phyloP scores from a whole-genome alignment of 2,329 filamentous ascomycete genomes.

The Stachybotrys elegans region DNA sequence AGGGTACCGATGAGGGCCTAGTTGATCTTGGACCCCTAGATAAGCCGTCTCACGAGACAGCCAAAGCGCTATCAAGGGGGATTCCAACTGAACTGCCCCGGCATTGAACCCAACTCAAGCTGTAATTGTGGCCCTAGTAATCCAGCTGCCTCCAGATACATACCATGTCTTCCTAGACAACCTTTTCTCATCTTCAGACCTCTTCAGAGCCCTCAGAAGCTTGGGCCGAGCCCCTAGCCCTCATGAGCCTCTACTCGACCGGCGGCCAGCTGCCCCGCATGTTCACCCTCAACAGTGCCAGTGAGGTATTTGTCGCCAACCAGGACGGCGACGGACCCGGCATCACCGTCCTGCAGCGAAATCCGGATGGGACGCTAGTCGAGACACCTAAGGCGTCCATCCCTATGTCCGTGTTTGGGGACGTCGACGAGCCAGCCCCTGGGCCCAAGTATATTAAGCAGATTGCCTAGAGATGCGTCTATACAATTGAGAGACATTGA shows the following conservation, averaged over 20 bases:
- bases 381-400: slow-evolving; percentile 21
- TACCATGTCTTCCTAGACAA: neutral
- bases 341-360: slow-evolving; percentile 30
- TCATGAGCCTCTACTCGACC: slow-evolving; percentile 22
- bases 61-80: neutral
- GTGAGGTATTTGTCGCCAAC: slow-evolving; percentile 42
- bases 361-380: slow-evolving; percentile 24
- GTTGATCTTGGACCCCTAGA: slow-evolving; percentile 1
- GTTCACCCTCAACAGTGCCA: slow-evolving; percentile 34
- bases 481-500: neutral
- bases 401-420: slow-evolving; percentile 20
- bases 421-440: slow-evolving; percentile 11
- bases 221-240: slow-evolving; percentile 23
- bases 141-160: neutral
- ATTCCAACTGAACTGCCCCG: neutral
- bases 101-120: no score
- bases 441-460: slow-evolving; percentile 29
- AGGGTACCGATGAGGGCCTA: slow-evolving; percentile 1
- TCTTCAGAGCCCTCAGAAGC: no score
- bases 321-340: slow-evolving; percentile 32
- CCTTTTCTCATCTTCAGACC: neutral
- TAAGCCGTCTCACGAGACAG: slow-evolving; percentile 1
- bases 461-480: slow-evolving; percentile 11
- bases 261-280: slow-evolving; percentile 38
- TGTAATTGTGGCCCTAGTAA: no score